Percentiles rank a stretch among this genome's conserved stretches.
phyloP scores from a whole-genome alignment of 441 rosid genomes.

The Brassica balearica region DNA sequence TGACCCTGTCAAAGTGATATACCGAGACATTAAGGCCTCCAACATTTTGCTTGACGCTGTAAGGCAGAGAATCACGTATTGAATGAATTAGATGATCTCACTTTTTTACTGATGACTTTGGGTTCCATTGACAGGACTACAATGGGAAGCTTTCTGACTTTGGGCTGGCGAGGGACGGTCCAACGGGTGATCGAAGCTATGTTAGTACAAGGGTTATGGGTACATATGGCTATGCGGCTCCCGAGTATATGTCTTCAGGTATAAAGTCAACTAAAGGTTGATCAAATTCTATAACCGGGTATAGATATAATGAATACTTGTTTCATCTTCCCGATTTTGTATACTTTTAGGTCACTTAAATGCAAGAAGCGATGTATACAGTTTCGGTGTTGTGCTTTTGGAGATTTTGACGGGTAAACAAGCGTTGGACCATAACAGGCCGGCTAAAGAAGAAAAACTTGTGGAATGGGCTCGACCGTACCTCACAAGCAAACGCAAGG shows the following conservation, averaged over 20 bases:
- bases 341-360: conserved; percentile 64
- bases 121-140: conserved; percentile 56
- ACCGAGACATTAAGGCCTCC: conserved; percentile 84
- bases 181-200: conserved; percentile 72
- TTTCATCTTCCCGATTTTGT: neutral
- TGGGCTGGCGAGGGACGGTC: conserved; percentile 93
- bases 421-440: conserved; percentile 74
- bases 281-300: neutral
- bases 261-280: neutral
- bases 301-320: neutral
- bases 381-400: conserved; percentile 85
- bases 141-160: conserved; percentile 89
- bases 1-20: conserved; percentile 76
- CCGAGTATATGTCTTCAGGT: conserved; percentile 93
- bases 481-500: conserved; percentile 63
- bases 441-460: conserved; percentile 67
- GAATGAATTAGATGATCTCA: conserved; percentile 1
- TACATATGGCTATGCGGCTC: conserved; percentile 94
- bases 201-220: conserved; percentile 94
- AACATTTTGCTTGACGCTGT: conserved; percentile 85
- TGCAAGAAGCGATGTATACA: conserved; percentile 75
- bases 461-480: conserved; percentile 87
- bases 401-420: conserved; percentile 77
- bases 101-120: conserved; percentile 12
- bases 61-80: conserved; percentile 20